These are phyloP conservation scores for Sporothrix mexicana DNA, from an alignment of 2,329 filamentous ascomycete species.

Conservation along the genomic window DNA sequence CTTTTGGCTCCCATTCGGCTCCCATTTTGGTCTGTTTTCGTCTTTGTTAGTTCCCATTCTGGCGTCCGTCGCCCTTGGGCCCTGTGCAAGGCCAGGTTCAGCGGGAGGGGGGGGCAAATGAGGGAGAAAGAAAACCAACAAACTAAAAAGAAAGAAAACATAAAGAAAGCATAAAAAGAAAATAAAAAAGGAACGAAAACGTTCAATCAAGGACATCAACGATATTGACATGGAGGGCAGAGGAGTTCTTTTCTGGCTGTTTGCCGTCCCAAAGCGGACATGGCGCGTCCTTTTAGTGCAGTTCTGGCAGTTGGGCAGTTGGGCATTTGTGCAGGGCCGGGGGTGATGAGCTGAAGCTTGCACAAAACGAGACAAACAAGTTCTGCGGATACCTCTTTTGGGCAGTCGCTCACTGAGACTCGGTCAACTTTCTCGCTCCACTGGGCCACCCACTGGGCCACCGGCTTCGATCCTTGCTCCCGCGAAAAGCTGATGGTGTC, in stretches of 20 bases:
- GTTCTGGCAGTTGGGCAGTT: slow-evolving; percentile 15
- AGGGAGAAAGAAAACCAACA: too few relatives aligned
- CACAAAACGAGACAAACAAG: slow-evolving; percentile 14
- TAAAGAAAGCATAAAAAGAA: not conserved
- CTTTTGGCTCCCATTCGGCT: not conserved
- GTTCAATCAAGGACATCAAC: too few relatives aligned
- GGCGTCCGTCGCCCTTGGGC: not conserved
- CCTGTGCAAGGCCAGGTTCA: not conserved
- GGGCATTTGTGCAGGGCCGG: not conserved
- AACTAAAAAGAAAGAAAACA: not conserved
- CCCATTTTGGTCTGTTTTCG: not conserved
- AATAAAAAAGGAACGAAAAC: not conserved
- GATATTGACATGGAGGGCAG: not conserved
- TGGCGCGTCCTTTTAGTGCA: not conserved
- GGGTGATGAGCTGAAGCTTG: not conserved
- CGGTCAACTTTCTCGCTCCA: not conserved
- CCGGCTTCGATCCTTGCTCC: slow-evolving; percentile 13
- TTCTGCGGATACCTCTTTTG: slow-evolving; percentile 4
- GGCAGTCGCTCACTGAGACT: not conserved
- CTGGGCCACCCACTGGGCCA: not conserved
- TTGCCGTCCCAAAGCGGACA: slow-evolving; percentile 9
- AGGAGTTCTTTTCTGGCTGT: not conserved
- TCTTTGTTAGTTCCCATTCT: not conserved
- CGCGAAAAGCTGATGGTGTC: not conserved
- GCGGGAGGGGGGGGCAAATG: not conserved